A percentile compares a stretch with the other conserved stretches of the same genome.
Conservation (phyloP, 345 rosid species). For the Reutealis trisperma region DNA sequence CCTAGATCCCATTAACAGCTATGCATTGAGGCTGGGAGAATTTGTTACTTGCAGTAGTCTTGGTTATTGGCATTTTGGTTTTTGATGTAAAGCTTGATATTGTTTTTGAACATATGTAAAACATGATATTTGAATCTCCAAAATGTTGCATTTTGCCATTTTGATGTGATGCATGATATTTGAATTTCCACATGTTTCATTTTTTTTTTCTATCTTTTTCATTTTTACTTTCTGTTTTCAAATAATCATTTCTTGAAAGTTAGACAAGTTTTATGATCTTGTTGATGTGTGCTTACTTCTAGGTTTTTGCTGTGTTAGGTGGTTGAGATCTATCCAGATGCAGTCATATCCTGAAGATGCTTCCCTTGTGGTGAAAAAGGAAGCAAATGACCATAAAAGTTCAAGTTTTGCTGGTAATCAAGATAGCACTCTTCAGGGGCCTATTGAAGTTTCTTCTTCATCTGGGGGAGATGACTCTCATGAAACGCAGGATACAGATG, state of each 20-base stretch:
- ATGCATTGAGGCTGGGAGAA: not conserved
- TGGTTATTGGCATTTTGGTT: not conserved
- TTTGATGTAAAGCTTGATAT: not conserved
- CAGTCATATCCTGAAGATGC: constrained; percentile 40
- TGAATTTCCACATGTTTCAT: not conserved
- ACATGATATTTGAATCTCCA: not conserved
- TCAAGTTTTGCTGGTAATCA: constrained; percentile 29
- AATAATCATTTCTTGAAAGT: not conserved
- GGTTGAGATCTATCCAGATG: constrained; percentile 41
- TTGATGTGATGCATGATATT: not conserved
- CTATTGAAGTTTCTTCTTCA: constrained; percentile 36
- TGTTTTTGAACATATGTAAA: no score
- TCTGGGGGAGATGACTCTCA: constrained; percentile 34
- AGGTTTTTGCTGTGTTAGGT: constrained; percentile 5
- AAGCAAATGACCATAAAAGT: constrained; percentile 33
- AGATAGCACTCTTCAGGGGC: constrained; percentile 25
- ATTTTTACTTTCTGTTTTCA: not conserved
- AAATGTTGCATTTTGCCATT: not conserved
- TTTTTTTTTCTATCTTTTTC: not conserved
- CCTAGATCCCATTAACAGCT: not conserved
- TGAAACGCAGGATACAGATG: constrained; percentile 32
- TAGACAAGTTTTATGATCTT: not conserved
- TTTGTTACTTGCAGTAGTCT: not conserved
- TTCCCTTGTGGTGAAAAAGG: constrained; percentile 36
- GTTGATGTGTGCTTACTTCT: not conserved